Conservation (phyloP, 345 rosid genomes). For the Eucalyptus tenuipes region DNA sequence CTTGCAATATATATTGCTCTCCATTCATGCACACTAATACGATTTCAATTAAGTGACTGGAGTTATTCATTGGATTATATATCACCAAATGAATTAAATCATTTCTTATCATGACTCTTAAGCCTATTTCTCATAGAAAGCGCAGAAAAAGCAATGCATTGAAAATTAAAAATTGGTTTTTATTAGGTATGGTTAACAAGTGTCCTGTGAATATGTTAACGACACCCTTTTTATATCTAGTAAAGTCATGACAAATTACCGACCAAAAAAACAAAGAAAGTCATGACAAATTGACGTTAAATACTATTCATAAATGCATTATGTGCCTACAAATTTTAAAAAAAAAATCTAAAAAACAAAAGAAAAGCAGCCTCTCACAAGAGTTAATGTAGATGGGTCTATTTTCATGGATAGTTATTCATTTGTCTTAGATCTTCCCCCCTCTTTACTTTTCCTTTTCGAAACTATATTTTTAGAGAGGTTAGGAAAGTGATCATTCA, state of each 20-base stretch:
- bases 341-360: no score
- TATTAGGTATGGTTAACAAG: background rate
- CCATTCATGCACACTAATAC: background rate
- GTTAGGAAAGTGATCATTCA: background rate
- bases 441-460: background rate
- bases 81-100: background rate
- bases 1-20: background rate
- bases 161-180: background rate
- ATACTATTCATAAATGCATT: background rate
- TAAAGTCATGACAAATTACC: background rate
- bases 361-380: no score
- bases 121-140: background rate
- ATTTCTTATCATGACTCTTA: background rate
- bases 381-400: no score
- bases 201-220: background rate
- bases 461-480: background rate
- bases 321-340: background rate
- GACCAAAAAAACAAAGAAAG: no score
- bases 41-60: no score
- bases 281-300: background rate
- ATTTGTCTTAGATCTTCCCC: background rate
- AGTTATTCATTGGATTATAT: no score
- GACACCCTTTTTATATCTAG: background rate
- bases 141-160: no score
- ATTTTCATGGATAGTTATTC: no score